phyloP scores from a whole-genome alignment of 345 rosid species.

The Aquilaria malaccensis region DNA sequence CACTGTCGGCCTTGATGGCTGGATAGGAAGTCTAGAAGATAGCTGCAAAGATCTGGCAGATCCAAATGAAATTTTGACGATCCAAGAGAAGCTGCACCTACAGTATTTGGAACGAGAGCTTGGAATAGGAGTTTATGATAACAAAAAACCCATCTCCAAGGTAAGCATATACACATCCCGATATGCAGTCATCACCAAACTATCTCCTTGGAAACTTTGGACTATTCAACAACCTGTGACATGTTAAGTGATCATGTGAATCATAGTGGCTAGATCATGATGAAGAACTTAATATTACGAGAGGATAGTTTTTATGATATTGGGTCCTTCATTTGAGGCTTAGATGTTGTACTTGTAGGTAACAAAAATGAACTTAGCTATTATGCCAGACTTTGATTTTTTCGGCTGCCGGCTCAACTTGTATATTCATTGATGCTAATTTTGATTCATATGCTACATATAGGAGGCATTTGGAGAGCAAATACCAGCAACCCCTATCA shows the following conservation, averaged over 20 bases:
- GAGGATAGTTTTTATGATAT: not conserved
- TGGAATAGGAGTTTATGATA: slow-evolving; percentile 10
- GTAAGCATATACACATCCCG: not conserved
- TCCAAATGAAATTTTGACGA: slow-evolving; percentile 6
- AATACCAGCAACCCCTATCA: not conserved
- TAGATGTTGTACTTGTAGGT: too few relatives aligned
- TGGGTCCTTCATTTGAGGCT: too few relatives aligned
- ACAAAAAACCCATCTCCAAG: not conserved
- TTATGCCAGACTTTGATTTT: too few relatives aligned
- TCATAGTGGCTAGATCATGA: not conserved
- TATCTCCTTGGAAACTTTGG: too few relatives aligned
- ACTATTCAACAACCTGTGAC: not conserved
- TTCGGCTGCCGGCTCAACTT: not conserved
- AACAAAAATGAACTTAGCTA: too few relatives aligned
- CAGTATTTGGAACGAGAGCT: slow-evolving; percentile 22
- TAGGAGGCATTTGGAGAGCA: slow-evolving; percentile 13
- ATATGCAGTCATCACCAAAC: too few relatives aligned
- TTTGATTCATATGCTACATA: not conserved
- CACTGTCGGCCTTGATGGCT: slow-evolving; percentile 9
- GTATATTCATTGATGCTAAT: not conserved
- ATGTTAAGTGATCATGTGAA: not conserved
- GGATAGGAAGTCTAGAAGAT: slow-evolving; percentile 2
- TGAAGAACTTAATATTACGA: not conserved
- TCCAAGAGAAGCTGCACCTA: slow-evolving; percentile 18
- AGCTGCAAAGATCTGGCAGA: not conserved